Conservation (phyloP, 2,329 filamentous ascomycete species). For the Sclerotinia spermophila region DNA sequence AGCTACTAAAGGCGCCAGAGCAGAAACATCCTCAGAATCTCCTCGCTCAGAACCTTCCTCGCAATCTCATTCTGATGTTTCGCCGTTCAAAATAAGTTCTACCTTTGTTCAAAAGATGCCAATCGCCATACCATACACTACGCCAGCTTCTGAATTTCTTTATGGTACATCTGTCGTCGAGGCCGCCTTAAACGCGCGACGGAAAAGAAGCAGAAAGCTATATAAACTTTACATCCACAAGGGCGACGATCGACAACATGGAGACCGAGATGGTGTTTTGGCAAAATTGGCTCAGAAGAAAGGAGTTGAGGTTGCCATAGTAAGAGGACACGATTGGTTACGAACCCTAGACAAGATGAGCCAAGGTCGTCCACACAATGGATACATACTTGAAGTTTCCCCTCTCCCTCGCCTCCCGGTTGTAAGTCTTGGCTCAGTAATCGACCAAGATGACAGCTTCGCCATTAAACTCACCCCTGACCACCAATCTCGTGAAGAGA, state of each 20-base stretch:
- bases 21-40: neutral
- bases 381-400: constrained; percentile 81
- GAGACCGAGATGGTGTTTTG: constrained; percentile 45
- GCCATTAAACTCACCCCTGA: constrained; percentile 59
- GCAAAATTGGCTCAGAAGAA: constrained; percentile 46
- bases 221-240: constrained; percentile 81
- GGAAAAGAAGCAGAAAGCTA: constrained; percentile 59
- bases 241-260: constrained; percentile 51
- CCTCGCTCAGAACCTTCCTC: neutral
- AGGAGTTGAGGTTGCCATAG: constrained; percentile 53
- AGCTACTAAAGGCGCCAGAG: neutral
- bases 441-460: constrained; percentile 33
- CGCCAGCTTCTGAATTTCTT: constrained; percentile 84
- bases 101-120: constrained; percentile 31
- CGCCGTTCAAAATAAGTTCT: constrained; percentile 11
- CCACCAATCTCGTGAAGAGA: constrained; percentile 71
- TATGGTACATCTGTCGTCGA: constrained; percentile 81
- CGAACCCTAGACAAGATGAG: constrained; percentile 80
- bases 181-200: constrained; percentile 63
- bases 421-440: constrained; percentile 46
- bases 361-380: constrained; percentile 80
- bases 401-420: constrained; percentile 72
- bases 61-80: neutral
- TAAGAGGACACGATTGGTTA: constrained; percentile 55
- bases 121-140: constrained; percentile 62